Evolutionary conservation across 495 filamentous ascomycete genomes (phyloP).

Genomic region (Xanthoparmelia taractica): DNA sequence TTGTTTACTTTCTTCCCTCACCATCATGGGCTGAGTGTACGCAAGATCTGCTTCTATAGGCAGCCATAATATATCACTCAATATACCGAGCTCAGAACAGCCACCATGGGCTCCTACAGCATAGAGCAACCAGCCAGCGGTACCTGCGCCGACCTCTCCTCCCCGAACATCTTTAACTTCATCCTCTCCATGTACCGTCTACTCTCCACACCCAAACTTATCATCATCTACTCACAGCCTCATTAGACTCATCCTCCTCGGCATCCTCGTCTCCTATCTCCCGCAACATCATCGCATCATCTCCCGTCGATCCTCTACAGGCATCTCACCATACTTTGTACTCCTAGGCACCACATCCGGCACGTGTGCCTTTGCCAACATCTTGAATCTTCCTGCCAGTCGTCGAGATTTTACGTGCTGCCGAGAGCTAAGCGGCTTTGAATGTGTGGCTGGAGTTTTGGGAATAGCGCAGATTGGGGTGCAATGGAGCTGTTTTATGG

Average conservation of each 20-base stretch:
- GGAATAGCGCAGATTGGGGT: conserved; percentile 84
- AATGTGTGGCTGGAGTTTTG: conserved; percentile 75
- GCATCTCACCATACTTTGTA: conserved; percentile 89
- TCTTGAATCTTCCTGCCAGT: conserved; percentile 72
- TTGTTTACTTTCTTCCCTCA: not conserved
- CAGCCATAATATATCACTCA: not conserved
- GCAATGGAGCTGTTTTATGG: conserved; percentile 84
- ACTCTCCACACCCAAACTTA: not conserved
- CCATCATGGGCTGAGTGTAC: not conserved
- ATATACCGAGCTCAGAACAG: not conserved
- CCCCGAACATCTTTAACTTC: conserved; percentile 28
- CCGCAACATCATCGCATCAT: conserved; percentile 94
- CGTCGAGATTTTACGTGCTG: conserved; percentile 78
- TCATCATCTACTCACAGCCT: conserved; percentile 3
- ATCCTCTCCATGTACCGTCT: conserved; percentile 27
- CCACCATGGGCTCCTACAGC: not conserved
- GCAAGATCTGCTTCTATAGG: not conserved
- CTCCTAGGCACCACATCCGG: conserved; percentile 83
- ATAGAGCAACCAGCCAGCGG: not conserved
- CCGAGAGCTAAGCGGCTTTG: conserved; percentile 64
- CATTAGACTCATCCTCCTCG: conserved; percentile 70
- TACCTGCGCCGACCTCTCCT: conserved; percentile 24
- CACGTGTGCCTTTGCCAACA: conserved; percentile 83
- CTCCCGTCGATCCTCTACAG: conserved; percentile 76
- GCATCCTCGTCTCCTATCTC: conserved; percentile 87